Base-by-base conservation (phyloP, 495 filamentous ascomycete genomes). In the Neurospora hispaniola region DNA sequence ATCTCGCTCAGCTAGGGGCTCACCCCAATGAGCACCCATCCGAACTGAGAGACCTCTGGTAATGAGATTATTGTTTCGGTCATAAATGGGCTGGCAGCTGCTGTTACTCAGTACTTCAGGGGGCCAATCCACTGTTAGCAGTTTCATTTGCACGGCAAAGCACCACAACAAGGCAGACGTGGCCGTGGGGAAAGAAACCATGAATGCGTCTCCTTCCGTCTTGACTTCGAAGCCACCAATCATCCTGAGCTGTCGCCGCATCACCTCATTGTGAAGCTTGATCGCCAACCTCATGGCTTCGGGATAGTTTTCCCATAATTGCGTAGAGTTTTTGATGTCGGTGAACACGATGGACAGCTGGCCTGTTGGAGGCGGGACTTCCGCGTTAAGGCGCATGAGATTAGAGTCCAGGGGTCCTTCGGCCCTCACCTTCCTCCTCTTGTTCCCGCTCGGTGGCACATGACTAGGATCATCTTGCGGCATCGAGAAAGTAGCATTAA, bases 191-290 rank as follows among this genome's bases (percentile, higher is more conserved):
- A 99, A 99, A 42, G 94, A 96, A 18, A 99, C 96, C 94, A 99
- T 98, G 80, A 99, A 99, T 44, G 96, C 96, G 82, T 99, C 96
- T 74, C 96, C 96, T 92, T 99, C 96, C 0, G 96, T 98, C 85
- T 99, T 99, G 79, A 99, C 94, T 82, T 99, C 96, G 78, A 98
- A 99, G 0, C 96, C 96, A 78, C 96, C 96, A 72, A 98, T 94
- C 70, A 94, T 91, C 42, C 95, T 89, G 71, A 99, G 86, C 76
- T 98, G 94, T 40, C 96, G 90, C 54, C 96, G 92, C 88, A 99
- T 94, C 20, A 97, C 88, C 75, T 95, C 92, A 78, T 99, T 98
- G 83, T 99, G 96, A 71, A 96, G 90, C 80, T 93, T 94, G 79
- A 98, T 98, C 69, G 94, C 93, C 10, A 94, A 93, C 71, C 93